Evolutionary conservation across 129 eudicot genomes (phyloP).

Genomic region (Centella asiatica): DNA sequence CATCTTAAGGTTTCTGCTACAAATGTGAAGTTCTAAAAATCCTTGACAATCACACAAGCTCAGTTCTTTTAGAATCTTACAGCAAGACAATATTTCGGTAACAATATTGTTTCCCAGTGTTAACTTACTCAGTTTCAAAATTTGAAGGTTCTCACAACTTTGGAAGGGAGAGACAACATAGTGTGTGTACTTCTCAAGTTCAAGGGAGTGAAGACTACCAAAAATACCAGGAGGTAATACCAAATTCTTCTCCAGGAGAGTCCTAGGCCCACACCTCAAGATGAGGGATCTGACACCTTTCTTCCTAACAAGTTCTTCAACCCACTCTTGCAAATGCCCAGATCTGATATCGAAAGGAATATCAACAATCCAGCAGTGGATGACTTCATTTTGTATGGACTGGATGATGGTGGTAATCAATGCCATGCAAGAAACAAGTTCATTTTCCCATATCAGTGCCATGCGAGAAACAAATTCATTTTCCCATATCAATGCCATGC

Average conservation of each 20-base stretch:
- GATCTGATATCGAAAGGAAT: neutral
- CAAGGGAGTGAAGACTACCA: neutral
- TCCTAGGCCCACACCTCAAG: neutral
- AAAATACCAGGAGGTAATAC: neutral
- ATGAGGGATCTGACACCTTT: neutral
- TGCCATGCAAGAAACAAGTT: neutral
- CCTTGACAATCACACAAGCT: neutral
- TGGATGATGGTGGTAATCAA: neutral
- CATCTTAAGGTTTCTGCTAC: neutral
- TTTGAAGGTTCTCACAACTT: slow-evolving; percentile 5
- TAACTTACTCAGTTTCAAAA: neutral
- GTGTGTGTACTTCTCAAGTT: neutral
- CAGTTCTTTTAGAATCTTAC: neutral
- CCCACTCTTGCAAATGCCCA: neutral
- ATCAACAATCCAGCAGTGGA: neutral
- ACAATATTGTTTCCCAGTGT: neutral
- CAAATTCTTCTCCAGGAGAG: neutral
- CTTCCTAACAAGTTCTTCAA: neutral
- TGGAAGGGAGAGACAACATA: neutral
- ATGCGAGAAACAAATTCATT: neutral
- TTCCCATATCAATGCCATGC: too few species aligned
- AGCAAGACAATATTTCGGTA: neutral
- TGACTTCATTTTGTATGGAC: neutral
- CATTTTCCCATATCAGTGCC: too few species aligned
- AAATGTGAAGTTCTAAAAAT: neutral